Evolutionary conservation across 2,329 filamentous ascomycete genomes (phyloP).

Genomic region (Aureobasidium mangrovei): DNA sequence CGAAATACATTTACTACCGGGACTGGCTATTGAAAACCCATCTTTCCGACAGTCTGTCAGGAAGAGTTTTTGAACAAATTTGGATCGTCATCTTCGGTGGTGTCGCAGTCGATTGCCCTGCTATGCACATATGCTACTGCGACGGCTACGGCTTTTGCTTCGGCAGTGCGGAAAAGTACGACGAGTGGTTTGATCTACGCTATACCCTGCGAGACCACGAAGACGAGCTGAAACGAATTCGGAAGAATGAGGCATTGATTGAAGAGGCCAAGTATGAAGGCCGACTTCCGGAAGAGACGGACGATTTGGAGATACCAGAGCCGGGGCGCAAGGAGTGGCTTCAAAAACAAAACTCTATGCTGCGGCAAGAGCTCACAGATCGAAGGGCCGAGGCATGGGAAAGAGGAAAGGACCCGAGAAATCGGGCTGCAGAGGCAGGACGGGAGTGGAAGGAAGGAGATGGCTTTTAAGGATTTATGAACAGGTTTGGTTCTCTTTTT

Average conservation of each 20-base stretch:
- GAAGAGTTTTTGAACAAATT: constrained; percentile 54
- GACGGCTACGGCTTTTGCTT: constrained; percentile 57
- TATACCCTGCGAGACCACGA: constrained; percentile 34
- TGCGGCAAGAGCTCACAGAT: constrained; percentile 35
- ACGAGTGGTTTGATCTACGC: constrained; percentile 41
- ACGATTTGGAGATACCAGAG: constrained; percentile 26
- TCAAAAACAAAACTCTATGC: constrained; percentile 34
- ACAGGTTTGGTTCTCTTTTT: not conserved
- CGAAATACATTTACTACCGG: constrained; percentile 48
- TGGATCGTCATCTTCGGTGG: constrained; percentile 56
- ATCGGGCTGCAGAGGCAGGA: constrained; percentile 45
- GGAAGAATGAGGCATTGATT: constrained; percentile 31
- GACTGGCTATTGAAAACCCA: constrained; percentile 53
- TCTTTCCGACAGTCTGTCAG: constrained; percentile 47
- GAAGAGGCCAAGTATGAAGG: constrained; percentile 29
- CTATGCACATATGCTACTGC: constrained; percentile 52
- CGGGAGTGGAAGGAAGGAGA: constrained; percentile 48
- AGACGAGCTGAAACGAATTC: constrained; percentile 35
- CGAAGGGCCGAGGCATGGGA: constrained; percentile 38
- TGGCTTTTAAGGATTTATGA: constrained; percentile 36
- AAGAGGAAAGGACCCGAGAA: constrained; percentile 43
- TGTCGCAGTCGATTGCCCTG: constrained; percentile 39
- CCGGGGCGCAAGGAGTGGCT: constrained; percentile 37
- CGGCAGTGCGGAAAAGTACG: constrained; percentile 40
- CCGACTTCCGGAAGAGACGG: constrained; percentile 25